Base-by-base conservation (phyloP, 257 asterid genomes). In the Petrea volubilis region DNA sequence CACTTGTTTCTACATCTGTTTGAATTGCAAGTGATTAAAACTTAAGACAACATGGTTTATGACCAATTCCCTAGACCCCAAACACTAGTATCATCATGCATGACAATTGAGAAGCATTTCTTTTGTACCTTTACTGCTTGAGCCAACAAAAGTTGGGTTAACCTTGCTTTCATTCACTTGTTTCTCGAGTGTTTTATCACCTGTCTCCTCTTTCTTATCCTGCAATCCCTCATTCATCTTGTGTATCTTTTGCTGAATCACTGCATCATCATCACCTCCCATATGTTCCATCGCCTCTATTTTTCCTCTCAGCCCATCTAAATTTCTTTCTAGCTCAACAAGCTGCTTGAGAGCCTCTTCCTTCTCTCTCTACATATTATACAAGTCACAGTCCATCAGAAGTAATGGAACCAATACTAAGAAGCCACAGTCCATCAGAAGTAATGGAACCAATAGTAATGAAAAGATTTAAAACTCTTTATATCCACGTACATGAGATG, bases 251-350 rank as follows among this genome's bases (percentile, higher is more conserved):
- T 78, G 38, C 74, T 78, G 88, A 38, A 78, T 71, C 21, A 78
- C 88, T 34, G 70, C 82, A 68, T 85, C 87, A 36, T 84, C 85
- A 40, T 83, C 82, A 17, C 83, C 82, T 33, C 90, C 88, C 83
- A 85, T 60, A 62, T 80, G 90, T 72, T 85, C 78, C 88, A 80
- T 76, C 76, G 83, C 88, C 72, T 85, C 88, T 17, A 85, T 33
- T 72, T 83, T 82, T 41, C 90, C 90, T 75, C 68, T 78, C 13
- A 85, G 72, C 70, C 81, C 86, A 53, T 74, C 91, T 11, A 85
- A 58, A 51, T 77, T 81, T 56, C n/a, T n/a, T n/a, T n/a, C n/a
- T n/a, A n/a, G n/a, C n/a, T n/a, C n/a, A n/a, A n/a, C n/a, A n/a
- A n/a, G n/a, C n/a, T n/a, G n/a, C n/a, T n/a, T n/a, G n/a, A n/a